Evolutionary conservation across 2,329 filamentous ascomycete genomes (phyloP).

Genomic region (Didymella arachidicola): DNA sequence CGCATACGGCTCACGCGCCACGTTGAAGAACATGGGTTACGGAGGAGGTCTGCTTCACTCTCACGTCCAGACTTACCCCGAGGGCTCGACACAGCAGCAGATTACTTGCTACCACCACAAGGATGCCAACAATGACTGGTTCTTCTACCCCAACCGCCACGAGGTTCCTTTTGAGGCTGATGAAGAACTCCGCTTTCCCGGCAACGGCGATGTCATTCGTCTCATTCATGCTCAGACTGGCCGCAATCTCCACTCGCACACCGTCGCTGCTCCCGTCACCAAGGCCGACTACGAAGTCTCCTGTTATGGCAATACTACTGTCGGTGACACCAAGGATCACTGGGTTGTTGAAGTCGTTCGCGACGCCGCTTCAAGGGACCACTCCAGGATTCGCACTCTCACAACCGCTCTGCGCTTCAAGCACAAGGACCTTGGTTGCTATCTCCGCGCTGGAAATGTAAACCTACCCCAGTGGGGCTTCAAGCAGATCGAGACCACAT

Average conservation of each 20-base stretch:
- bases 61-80: slow-evolving; percentile 94
- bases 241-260: slow-evolving; percentile 95
- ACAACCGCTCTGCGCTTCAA: slow-evolving; percentile 91
- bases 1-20: slow-evolving; percentile 85
- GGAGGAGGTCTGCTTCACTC: slow-evolving; percentile 95
- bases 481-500: slow-evolving; percentile 98
- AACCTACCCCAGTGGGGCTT: slow-evolving; percentile 99
- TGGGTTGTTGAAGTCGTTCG: slow-evolving; percentile 92
- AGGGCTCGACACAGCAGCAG: slow-evolving; percentile 93
- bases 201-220: slow-evolving; percentile 79
- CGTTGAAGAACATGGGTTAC: slow-evolving; percentile 99
- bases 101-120: slow-evolving; percentile 99
- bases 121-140: slow-evolving; percentile 99
- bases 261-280: slow-evolving; percentile 84
- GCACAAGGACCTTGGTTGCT: slow-evolving; percentile 85
- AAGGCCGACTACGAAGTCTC: slow-evolving; percentile 94
- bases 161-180: slow-evolving; percentile 76
- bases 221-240: slow-evolving; percentile 95
- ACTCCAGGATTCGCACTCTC: slow-evolving; percentile 84
- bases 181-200: slow-evolving; percentile 75
- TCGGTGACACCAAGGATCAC: slow-evolving; percentile 97
- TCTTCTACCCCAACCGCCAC: slow-evolving; percentile 91
- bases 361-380: slow-evolving; percentile 86
- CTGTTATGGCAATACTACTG: slow-evolving; percentile 91
- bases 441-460: slow-evolving; percentile 91